These are phyloP conservation scores for Saccharomycopsis crataegensis DNA, from an alignment of 1,139 yeast species.

Conservation along the genomic window DNA sequence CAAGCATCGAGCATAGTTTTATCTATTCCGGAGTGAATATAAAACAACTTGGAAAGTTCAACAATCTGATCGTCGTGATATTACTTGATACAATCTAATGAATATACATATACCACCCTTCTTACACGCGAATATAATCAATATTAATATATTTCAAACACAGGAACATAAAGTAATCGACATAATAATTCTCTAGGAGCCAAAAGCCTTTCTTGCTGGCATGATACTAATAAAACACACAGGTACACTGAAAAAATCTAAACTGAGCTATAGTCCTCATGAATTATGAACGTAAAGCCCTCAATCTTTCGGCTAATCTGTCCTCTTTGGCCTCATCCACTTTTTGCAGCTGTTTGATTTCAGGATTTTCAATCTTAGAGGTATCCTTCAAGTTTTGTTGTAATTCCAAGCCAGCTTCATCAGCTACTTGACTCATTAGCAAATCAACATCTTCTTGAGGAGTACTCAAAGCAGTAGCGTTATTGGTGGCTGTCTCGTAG, in stretches of 20 bases:
- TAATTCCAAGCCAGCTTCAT: constrained; percentile 93
- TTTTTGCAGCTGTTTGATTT: constrained; percentile 34
- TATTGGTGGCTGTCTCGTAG: constrained; percentile 84
- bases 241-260: neutral
- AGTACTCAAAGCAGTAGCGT: constrained; percentile 79
- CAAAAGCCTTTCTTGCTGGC: neutral
- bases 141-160: too few relatives aligned
- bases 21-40: too few relatives aligned
- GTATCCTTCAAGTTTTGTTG: constrained; percentile 67
- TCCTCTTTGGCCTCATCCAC: constrained; percentile 79
- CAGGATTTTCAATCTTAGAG: constrained; percentile 30
- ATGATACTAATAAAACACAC: neutral
- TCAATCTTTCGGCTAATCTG: constrained; percentile 72
- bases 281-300: constrained; percentile 56
- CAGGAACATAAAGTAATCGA: neutral
- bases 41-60: too few relatives aligned
- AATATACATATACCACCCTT: too few relatives aligned
- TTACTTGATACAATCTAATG: too few relatives aligned
- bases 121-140: too few relatives aligned
- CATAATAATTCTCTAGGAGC: neutral
- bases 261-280: neutral
- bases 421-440: constrained; percentile 89
- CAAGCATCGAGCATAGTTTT: too few relatives aligned
- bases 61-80: too few relatives aligned
- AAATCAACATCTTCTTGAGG: constrained; percentile 96